Evolutionary conservation across 768 basidiomycete species (phyloP), one percentile per base, ranked within the genome.

Genomic region (Boletus rex-veris): DNA sequence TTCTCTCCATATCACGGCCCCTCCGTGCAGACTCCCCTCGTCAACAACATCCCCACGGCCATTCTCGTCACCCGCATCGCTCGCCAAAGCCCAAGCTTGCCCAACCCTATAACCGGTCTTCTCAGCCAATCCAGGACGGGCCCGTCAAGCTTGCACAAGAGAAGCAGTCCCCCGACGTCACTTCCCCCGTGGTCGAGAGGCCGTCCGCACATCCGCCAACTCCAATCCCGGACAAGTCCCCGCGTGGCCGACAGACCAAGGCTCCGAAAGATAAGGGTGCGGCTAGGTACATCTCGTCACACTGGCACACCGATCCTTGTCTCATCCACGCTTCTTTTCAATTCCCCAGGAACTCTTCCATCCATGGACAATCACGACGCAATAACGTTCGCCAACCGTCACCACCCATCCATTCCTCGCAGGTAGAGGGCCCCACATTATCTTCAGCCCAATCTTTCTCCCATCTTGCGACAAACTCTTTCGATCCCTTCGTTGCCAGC

Each of bases 1-100:
- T 90, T 9, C 78, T 90, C 48, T 80, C 83, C 45, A 76, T 90
- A 46, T 81, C 85, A 50, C 86, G 83, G 75, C 83, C 83, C 12
- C 49, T 40, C 42, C 71, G 71, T 35, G 64, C 67, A 45, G 64
- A 67, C 7, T 57, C 66, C 0, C 72, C 70, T 7, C 71, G 73
- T 42, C 71, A 69, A 26, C 73, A 74, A 48, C 74, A 67, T 0
- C 65, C 70, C 26, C 74, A 73, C 51, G 60, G 65, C 30, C 71
- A 72, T 35, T 55, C 72, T 21, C 69, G 73, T 12, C 61, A 71
- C 28, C 64, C 70, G 24, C 70, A 70, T 43, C 63, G 67, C 53
- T 66, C 73, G 14, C 71, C 76, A 42, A 76, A 75, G 68, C 66
- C 63, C 46, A 73, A 74, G 59, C 66, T 56, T 15, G 31, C 58